Evolutionary conservation across 306 rosid species (phyloP), one percentile per base, ranked within the genome.

Genomic region (Argentina anserina): DNA sequence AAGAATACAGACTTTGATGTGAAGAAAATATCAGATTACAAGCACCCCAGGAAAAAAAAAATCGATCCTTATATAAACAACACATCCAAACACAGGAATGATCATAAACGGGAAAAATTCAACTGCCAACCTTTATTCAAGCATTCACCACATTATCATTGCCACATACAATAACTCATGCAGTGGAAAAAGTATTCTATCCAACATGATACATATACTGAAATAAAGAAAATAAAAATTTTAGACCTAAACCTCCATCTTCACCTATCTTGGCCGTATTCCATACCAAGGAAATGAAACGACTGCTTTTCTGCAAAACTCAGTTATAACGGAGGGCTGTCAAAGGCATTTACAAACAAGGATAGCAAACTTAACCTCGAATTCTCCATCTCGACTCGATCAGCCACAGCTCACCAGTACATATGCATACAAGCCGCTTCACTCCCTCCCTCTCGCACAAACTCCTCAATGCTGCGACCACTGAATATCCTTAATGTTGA

Each of bases 391-490:
- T 55, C 66, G 13, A 66, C 47, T 25, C 9, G 18, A 40, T 58
- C 42, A 39, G 67, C 56, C 58, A 65, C 65, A 1, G 65, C 33
- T 18, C 42, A 41, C 65, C 7, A 12, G 67, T 58, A 28, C 5
- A 18, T 29, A n/a, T 72, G 13, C 29, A 42, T 59, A 11, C 33
- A 0, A 1, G 13, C 56, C 0, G 67, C 47, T 18, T 9, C 39
- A 10, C 26, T 9, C n/a, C 9, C 31, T 42, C 37, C 72, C 36
- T 31, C 74, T 33, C 29, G 52, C 18, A 28, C 33, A n/a, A 69
- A 42, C 39, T 42, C 34, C 65, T 86, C 74, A 93, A 87, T 90
- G 97, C 66, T 93, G 98, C 0, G 96, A 65, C 98, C 97, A 94
- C 70, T 91, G 92, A 39, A 94, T 94, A 0, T 88, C 86, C 90